Evolutionary conservation across 768 basidiomycete genomes (phyloP).

Genomic region (Tulasnella sp.): DNA sequence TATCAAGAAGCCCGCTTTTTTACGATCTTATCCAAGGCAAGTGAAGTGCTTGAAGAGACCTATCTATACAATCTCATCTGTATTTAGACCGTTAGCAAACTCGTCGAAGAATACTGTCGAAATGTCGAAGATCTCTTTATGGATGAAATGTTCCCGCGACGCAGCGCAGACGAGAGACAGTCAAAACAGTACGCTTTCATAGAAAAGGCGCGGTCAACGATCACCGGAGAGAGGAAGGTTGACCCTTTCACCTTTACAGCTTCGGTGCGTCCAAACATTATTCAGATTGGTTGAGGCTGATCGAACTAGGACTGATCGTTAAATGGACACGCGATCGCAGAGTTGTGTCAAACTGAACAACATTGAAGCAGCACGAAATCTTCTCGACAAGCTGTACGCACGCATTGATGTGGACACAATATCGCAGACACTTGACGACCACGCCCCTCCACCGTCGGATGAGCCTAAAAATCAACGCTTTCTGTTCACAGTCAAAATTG

Average conservation of each 20-base stretch:
- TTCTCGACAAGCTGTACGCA: constrained; percentile 91
- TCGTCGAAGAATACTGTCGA: constrained; percentile 86
- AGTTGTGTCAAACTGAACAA: constrained; percentile 98
- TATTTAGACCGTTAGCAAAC: constrained; percentile 79
- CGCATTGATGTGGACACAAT: constrained; percentile 88
- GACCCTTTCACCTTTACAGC: constrained; percentile 93
- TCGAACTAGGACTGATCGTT: too few relatives aligned
- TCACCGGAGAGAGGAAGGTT: constrained; percentile 82
- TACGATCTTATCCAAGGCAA: constrained; percentile 80
- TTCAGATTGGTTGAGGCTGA: too few relatives aligned
- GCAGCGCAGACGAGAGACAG: constrained; percentile 63
- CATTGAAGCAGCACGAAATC: constrained; percentile 82
- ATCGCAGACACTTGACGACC: constrained; percentile 55
- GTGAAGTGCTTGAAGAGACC: constrained; percentile 27
- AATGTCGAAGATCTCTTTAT: constrained; percentile 88
- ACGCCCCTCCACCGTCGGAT: constrained; percentile 66
- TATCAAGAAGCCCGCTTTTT: constrained; percentile 88
- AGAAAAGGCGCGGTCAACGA: constrained; percentile 76
- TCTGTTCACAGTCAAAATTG: constrained; percentile 91
- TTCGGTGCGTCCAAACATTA: constrained; percentile 40
- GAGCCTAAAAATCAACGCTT: constrained; percentile 66
- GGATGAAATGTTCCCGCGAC: constrained; percentile 87
- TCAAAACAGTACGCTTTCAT: constrained; percentile 81
- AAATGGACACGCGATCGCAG: constrained; percentile 37
- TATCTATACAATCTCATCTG: background rate